Percentiles rank a stretch among this genome's conserved stretches.
Evolutionary conservation across 2,329 filamentous ascomycete species (phyloP).

Genomic region (Colletotrichum eleusines): DNA sequence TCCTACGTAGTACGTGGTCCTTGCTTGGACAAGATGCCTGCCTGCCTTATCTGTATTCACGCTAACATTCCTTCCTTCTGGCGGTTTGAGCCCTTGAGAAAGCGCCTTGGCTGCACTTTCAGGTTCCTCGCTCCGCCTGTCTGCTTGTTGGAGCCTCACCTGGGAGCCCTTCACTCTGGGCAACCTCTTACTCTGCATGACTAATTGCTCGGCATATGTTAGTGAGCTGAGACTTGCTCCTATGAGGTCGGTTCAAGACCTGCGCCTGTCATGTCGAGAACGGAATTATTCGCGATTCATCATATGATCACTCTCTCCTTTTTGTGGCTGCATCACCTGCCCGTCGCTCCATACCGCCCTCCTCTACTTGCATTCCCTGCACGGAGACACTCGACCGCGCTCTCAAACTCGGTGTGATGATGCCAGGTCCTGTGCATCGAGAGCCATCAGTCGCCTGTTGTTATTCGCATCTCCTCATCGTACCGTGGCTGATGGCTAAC

Average conservation of each 20-base stretch:
- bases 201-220: slow-evolving; percentile 1
- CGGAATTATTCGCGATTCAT: slow-evolving; percentile 19
- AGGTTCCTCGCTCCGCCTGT: background rate
- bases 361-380: slow-evolving; percentile 11
- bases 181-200: background rate
- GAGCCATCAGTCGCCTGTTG: background rate
- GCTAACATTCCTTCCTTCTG: background rate
- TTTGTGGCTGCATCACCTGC: slow-evolving; percentile 28
- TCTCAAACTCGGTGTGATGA: slow-evolving; percentile 18
- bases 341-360: slow-evolving; percentile 6
- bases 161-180: background rate
- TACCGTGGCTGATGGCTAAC: background rate
- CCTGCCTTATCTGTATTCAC: background rate
- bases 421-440: background rate
- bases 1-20: no score
- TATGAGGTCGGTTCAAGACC: slow-evolving; percentile 14
- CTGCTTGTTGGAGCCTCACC: background rate
- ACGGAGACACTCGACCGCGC: slow-evolving; percentile 5
- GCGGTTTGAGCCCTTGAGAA: background rate
- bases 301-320: slow-evolving; percentile 36
- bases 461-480: background rate
- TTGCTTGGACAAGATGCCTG: background rate
- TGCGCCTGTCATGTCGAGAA: slow-evolving; percentile 24
- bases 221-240: slow-evolving; percentile 13
- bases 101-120: slow-evolving; percentile 3